Evolutionary conservation across 2,329 filamentous ascomycete genomes (phyloP).

Genomic region (Coniochaeta ligniaria): DNA sequence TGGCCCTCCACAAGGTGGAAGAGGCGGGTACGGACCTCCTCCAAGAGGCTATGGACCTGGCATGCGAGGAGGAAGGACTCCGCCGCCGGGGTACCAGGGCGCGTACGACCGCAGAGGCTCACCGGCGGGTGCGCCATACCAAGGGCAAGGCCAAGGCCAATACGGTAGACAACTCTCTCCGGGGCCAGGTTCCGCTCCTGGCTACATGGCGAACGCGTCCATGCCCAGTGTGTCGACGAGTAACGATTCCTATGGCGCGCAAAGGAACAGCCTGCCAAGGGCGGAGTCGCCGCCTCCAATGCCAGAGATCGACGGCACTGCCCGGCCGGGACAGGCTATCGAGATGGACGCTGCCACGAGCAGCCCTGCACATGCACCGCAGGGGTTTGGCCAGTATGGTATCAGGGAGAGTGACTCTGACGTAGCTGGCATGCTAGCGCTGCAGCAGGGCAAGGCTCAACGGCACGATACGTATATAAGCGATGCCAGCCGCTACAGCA

Average conservation of each 20-base stretch:
- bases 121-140: slow-evolving; percentile 26
- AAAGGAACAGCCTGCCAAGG: slow-evolving; percentile 42
- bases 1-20: slow-evolving; percentile 34
- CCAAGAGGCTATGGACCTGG: slow-evolving; percentile 23
- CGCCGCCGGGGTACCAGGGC: slow-evolving; percentile 36
- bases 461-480: slow-evolving; percentile 45
- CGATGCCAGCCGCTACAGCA: slow-evolving; percentile 66
- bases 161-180: slow-evolving; percentile 27
- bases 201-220: slow-evolving; percentile 29
- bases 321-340: slow-evolving; percentile 55
- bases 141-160: slow-evolving; percentile 24
- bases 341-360: slow-evolving; percentile 72
- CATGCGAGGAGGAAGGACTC: slow-evolving; percentile 30
- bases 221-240: slow-evolving; percentile 25
- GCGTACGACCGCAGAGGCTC: slow-evolving; percentile 30
- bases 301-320: slow-evolving; percentile 31
- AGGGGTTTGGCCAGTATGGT: slow-evolving; percentile 36
- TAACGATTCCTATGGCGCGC: slow-evolving; percentile 30
- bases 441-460: slow-evolving; percentile 48
- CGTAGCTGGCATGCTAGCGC: slow-evolving; percentile 64
- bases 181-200: slow-evolving; percentile 25
- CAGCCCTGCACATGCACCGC: slow-evolving; percentile 35
- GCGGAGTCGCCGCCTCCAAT: slow-evolving; percentile 60
- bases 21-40: slow-evolving; percentile 40
- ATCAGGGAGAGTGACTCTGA: slow-evolving; percentile 62